These are phyloP conservation scores for Bruguiera gymnorhiza DNA, from an alignment of 345 rosid genomes.

Conservation along the genomic window DNA sequence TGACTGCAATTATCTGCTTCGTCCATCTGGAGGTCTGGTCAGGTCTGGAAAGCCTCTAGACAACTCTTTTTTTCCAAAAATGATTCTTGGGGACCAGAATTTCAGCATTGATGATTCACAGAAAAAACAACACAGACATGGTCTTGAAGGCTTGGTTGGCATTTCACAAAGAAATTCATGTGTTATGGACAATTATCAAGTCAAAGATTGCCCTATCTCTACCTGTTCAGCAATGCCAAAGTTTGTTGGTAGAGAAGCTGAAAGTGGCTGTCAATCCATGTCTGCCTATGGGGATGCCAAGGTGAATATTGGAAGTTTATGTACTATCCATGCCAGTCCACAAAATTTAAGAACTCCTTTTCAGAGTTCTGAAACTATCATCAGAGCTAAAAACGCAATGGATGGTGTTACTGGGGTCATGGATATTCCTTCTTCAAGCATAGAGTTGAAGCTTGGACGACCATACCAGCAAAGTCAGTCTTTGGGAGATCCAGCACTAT, in stretches of 20 bases:
- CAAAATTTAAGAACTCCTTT: slow-evolving; percentile 20
- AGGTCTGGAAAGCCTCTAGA: slow-evolving; percentile 26
- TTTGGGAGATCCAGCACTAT: slow-evolving; percentile 28
- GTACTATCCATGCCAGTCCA: slow-evolving; percentile 12
- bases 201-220: slow-evolving; percentile 18
- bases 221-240: slow-evolving; percentile 27
- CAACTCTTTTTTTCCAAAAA: slow-evolving; percentile 11
- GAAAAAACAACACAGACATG: slow-evolving; percentile 28
- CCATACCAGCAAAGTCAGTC: slow-evolving; percentile 38
- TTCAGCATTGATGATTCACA: slow-evolving; percentile 17
- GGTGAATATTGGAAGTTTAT: slow-evolving; percentile 23
- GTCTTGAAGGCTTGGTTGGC: slow-evolving; percentile 23
- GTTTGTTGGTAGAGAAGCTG: slow-evolving; percentile 27
- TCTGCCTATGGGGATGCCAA: slow-evolving; percentile 23
- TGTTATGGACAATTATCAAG: slow-evolving; percentile 20
- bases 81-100: slow-evolving; percentile 12
- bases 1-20: slow-evolving; percentile 29
- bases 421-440: slow-evolving; percentile 34
- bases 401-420: slow-evolving; percentile 21
- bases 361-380: slow-evolving; percentile 13
- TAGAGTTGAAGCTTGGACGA: slow-evolving; percentile 55
- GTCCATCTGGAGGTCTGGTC: slow-evolving; percentile 26
- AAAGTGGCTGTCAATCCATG: slow-evolving; percentile 24
- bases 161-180: slow-evolving; percentile 21
- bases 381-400: slow-evolving; percentile 16